phyloP scores from a whole-genome alignment of 148 eudicot species.

The Cornus kousa region DNA sequence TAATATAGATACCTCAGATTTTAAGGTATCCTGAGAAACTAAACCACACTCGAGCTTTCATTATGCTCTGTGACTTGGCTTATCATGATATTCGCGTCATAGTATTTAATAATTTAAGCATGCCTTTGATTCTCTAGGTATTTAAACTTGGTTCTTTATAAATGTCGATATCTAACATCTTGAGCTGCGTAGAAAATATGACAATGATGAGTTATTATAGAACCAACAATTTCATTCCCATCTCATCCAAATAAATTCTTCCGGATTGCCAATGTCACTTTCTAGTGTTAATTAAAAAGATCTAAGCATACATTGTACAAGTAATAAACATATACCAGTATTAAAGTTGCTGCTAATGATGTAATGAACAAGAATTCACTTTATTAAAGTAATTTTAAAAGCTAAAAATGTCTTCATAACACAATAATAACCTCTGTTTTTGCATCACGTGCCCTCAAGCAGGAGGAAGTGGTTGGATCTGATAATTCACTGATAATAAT shows the following conservation, averaged over 20 bases:
- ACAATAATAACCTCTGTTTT: constrained; percentile 68
- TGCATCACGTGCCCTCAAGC: constrained; percentile 45
- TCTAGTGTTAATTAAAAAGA: not conserved
- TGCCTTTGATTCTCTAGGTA: not conserved
- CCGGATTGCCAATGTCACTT: not conserved
- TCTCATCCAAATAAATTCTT: not conserved
- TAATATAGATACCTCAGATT: not conserved
- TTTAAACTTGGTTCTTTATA: not conserved
- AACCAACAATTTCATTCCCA: not conserved
- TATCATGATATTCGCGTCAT: not conserved
- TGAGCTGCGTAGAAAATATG: not conserved
- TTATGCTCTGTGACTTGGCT: not conserved
- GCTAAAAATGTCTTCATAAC: not conserved
- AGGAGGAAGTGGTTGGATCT: constrained; percentile 39
- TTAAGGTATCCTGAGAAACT: not conserved
- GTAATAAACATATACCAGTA: not conserved
- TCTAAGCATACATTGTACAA: not conserved
- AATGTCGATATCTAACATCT: not conserved
- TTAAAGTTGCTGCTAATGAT: not conserved
- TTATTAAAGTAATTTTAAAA: not conserved
- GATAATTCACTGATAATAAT: constrained; percentile 56
- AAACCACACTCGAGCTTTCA: not conserved
- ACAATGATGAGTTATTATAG: not conserved
- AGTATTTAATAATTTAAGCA: not conserved
- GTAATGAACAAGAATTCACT: not conserved